Evolutionary conservation across 1,139 yeast genomes (phyloP).

Genomic region (Hyphopichia burtonii): DNA sequence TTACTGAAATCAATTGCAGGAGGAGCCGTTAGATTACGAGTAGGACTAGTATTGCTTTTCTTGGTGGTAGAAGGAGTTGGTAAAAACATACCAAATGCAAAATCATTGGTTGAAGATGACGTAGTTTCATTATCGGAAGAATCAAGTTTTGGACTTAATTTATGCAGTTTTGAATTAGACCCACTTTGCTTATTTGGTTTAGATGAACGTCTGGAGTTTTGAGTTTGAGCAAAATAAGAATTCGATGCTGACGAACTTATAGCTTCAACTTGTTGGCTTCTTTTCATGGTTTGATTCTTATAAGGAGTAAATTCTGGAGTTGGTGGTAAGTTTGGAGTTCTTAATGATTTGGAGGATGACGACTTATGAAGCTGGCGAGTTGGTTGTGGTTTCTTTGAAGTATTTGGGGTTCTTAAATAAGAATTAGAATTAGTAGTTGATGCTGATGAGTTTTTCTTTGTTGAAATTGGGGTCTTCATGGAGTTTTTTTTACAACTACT

Average conservation of each 20-base stretch:
- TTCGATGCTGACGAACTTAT: background rate
- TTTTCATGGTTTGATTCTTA: slow-evolving; percentile 20
- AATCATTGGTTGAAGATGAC: slow-evolving; percentile 5
- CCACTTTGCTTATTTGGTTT: too few relatives aligned
- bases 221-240: background rate
- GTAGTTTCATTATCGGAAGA: background rate
- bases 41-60: slow-evolving; percentile 8
- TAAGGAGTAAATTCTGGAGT: slow-evolving; percentile 41
- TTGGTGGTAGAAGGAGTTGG: slow-evolving; percentile 45
- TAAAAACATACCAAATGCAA: slow-evolving; percentile 29
- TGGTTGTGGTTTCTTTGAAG: background rate
- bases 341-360: background rate
- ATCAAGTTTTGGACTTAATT: background rate
- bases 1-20: slow-evolving; percentile 18
- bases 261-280: slow-evolving; percentile 9
- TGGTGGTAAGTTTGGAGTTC: slow-evolving; percentile 17
- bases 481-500: background rate
- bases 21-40: slow-evolving; percentile 12
- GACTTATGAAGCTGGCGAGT: slow-evolving; percentile 3
- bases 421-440: background rate
- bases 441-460: background rate
- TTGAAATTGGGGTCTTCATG: background rate
- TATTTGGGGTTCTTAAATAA: slow-evolving; percentile 3
- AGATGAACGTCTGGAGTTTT: background rate
- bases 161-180: background rate